These are phyloP conservation scores for Auricularia auricula-judae DNA, from an alignment of 768 basidiomycete species.

Conservation along the genomic window DNA sequence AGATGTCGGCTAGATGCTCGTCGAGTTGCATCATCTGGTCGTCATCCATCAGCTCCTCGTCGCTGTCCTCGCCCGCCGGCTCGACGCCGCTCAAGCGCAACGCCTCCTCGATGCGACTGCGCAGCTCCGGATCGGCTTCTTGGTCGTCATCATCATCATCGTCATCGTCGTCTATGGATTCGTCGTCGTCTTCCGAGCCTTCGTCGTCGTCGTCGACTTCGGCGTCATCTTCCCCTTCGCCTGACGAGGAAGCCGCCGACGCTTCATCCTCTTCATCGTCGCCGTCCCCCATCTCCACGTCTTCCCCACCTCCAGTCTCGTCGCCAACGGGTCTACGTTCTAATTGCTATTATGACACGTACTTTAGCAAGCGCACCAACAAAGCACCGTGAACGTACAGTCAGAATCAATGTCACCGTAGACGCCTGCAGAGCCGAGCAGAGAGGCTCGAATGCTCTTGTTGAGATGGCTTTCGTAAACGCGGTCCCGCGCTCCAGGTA, in stretches of 20 bases:
- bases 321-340: slow-evolving; percentile 45
- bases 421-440: slow-evolving; percentile 53
- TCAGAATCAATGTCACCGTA: slow-evolving; percentile 71
- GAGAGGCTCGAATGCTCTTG: slow-evolving; percentile 66
- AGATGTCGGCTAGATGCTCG: slow-evolving; percentile 79
- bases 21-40: slow-evolving; percentile 98
- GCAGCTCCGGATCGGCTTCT: slow-evolving; percentile 21
- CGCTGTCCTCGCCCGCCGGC: slow-evolving; percentile 12
- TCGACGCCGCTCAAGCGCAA: background rate
- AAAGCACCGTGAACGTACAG: slow-evolving; percentile 37
- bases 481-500: slow-evolving; percentile 75
- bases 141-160: slow-evolving; percentile 47
- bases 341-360: slow-evolving; percentile 52
- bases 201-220: slow-evolving; percentile 33
- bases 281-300: slow-evolving; percentile 22
- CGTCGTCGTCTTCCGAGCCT: slow-evolving; percentile 30
- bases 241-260: slow-evolving; percentile 19
- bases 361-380: slow-evolving; percentile 1
- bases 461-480: slow-evolving; percentile 70
- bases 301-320: slow-evolving; percentile 24
- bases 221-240: slow-evolving; percentile 35
- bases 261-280: slow-evolving; percentile 24
- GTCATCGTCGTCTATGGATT: slow-evolving; percentile 45
- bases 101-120: background rate
- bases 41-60: slow-evolving; percentile 80